phyloP scores from a whole-genome alignment of 2,329 filamentous ascomycete genomes.

The Corniculantispora saksenae region DNA sequence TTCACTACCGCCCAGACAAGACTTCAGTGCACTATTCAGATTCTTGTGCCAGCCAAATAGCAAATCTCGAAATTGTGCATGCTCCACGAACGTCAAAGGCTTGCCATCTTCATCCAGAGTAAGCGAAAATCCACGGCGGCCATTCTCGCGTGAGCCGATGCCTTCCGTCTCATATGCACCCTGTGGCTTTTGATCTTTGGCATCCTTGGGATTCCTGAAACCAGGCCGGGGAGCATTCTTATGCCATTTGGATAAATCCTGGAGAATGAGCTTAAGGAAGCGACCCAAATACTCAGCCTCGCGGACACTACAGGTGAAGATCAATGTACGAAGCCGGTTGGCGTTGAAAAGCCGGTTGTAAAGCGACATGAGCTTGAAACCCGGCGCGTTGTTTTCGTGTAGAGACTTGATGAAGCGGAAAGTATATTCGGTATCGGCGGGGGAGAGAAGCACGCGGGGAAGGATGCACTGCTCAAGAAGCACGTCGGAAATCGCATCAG shows the following conservation, averaged over 20 bases:
- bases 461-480: constrained; percentile 89
- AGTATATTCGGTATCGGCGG: constrained; percentile 84
- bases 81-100: constrained; percentile 72
- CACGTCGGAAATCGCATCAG: constrained; percentile 69
- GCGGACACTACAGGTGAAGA: constrained; percentile 86
- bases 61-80: constrained; percentile 81
- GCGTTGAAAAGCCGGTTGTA: constrained; percentile 83
- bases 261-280: constrained; percentile 80
- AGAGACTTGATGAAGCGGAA: constrained; percentile 86
- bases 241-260: constrained; percentile 84
- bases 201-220: constrained; percentile 35
- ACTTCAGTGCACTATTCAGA: constrained; percentile 76
- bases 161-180: constrained; percentile 86
- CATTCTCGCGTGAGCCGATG: constrained; percentile 46
- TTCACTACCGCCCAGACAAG: constrained; percentile 78
- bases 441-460: constrained; percentile 81
- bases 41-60: constrained; percentile 90
- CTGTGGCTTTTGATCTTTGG: constrained; percentile 54
- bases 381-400: constrained; percentile 79
- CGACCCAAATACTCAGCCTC: constrained; percentile 93
- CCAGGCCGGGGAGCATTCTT: constrained; percentile 61
- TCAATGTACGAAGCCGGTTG: constrained; percentile 76
- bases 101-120: constrained; percentile 67
- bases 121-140: constrained; percentile 76
- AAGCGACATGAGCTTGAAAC: constrained; percentile 83